Base-by-base conservation (phyloP, 495 filamentous ascomycete species). In the Penicillium atrosanguineum region DNA sequence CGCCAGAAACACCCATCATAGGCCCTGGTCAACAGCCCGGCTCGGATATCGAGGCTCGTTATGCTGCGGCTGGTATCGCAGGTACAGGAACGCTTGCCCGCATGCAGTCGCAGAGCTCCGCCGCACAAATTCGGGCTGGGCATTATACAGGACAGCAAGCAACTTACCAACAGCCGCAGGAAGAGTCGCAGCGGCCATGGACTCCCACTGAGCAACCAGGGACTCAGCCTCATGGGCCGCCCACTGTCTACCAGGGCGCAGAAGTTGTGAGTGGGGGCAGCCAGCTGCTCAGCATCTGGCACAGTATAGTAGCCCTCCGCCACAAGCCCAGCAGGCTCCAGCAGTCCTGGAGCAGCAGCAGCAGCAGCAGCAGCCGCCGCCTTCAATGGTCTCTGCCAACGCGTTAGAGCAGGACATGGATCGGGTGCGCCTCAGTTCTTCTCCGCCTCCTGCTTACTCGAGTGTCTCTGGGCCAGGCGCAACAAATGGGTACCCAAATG, bases 201-300 rank as follows among this genome's bases (percentile, higher is more conserved):
- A 98, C 95, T 16, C 94, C 94, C 1, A 97, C 94, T 25, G 94
- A 98, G 65, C 79, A 86, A 48, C 92, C 94, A 3, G 94, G 89
- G 6, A 87, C 84, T 50, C 84, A 91, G 51, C 92, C 91, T 2
- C 91, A 95, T 77, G 94, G 93, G 0, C 92, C 94, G 29, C 91
- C 94, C 5, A 91, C 90, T 0, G 87, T 95, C 3, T 98, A 96
- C 60, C 94, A 97, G 69, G 94, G 94, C 21, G 76, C 79, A 14
- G 86, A 75, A 38, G 76, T 85, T 56, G 82, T 78, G 55, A 78
- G 58, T 53, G 76, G 55, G 51, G 41, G n/a, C 72, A 53, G 37
- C 55, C 52, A 3, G 39, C 65, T 28, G 58, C 65, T 37, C 60
- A 67, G 49, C 75, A 72, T 44, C 67, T 63, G 28, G 54, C 57